Evolutionary conservation across 768 basidiomycete species (phyloP).

Genomic region (Lactarius pseudohatsudake): DNA sequence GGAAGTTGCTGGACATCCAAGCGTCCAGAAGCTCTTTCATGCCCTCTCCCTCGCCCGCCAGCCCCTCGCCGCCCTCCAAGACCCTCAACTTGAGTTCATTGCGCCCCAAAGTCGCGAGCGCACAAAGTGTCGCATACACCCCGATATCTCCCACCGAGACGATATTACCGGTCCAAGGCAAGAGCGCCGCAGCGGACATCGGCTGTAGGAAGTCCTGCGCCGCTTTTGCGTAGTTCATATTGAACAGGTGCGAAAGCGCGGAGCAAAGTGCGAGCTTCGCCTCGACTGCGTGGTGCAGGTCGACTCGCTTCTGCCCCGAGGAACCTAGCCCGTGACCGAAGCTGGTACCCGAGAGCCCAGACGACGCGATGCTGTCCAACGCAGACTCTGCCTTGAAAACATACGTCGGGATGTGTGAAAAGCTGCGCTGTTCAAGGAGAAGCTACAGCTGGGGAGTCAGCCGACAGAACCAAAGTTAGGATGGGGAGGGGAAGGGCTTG

Average conservation of each 20-base stretch:
- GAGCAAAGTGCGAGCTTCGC: slow-evolving; percentile 79
- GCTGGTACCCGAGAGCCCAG: slow-evolving; percentile 25
- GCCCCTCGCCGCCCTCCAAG: slow-evolving; percentile 37
- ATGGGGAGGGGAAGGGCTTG: slow-evolving; percentile 33
- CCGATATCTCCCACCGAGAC: slow-evolving; percentile 83
- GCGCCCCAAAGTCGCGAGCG: slow-evolving; percentile 74
- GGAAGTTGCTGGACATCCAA: slow-evolving; percentile 87
- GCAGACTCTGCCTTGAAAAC: slow-evolving; percentile 95
- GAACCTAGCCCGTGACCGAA: slow-evolving; percentile 32
- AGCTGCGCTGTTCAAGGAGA: slow-evolving; percentile 82
- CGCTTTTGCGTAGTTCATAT: slow-evolving; percentile 76
- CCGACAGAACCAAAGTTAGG: not conserved
- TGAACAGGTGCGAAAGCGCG: slow-evolving; percentile 72
- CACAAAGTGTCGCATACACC: slow-evolving; percentile 81
- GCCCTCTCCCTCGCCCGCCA: slow-evolving; percentile 27
- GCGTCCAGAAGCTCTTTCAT: slow-evolving; percentile 77
- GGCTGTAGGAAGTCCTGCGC: slow-evolving; percentile 70
- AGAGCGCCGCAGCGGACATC: slow-evolving; percentile 62
- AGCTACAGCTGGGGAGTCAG: slow-evolving; percentile 48
- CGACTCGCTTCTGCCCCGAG: slow-evolving; percentile 43
- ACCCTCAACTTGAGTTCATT: slow-evolving; percentile 70
- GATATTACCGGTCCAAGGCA: slow-evolving; percentile 81
- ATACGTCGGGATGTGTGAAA: slow-evolving; percentile 86
- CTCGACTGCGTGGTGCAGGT: slow-evolving; percentile 59
- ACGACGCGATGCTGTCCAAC: slow-evolving; percentile 58